Percentiles rank a stretch among this genome's conserved stretches.
phyloP scores from a whole-genome alignment of 2,329 filamentous ascomycete species.

The Albophoma yamanashiensis region DNA sequence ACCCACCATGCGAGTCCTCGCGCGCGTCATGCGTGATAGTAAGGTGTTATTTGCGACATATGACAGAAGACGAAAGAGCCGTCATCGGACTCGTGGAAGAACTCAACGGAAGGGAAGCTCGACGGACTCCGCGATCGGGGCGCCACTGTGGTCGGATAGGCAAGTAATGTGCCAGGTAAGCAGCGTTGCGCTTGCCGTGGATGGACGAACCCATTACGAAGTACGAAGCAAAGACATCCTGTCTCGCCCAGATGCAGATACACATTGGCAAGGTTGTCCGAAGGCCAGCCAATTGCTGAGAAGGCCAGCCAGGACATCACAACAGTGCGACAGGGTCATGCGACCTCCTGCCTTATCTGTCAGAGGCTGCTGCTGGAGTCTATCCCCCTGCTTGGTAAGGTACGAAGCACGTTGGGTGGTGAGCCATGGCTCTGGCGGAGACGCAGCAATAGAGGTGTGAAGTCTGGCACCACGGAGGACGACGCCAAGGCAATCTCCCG shows the following conservation, averaged over 20 bases:
- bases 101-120: not conserved
- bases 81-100: not conserved
- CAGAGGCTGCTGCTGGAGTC: not conserved
- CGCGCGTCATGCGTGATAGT: not conserved
- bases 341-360: not conserved
- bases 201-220: not conserved
- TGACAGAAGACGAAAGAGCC: not conserved
- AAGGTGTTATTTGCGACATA: not conserved
- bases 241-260: not conserved
- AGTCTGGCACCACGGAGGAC: no score
- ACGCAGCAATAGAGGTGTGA: no score
- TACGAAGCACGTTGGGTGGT: not conserved
- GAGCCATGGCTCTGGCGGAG: not conserved
- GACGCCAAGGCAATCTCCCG: not conserved
- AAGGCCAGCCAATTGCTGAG: not conserved
- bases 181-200: not conserved
- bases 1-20: not conserved
- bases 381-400: not conserved
- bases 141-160: not conserved
- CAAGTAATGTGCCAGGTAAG: not conserved
- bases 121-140: not conserved
- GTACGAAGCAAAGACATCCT: not conserved
- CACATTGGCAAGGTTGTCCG: not conserved
- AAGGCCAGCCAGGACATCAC: not conserved
- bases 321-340: not conserved